Base-by-base conservation (phyloP, 768 basidiomycete genomes). In the Kwoniella sp. region DNA sequence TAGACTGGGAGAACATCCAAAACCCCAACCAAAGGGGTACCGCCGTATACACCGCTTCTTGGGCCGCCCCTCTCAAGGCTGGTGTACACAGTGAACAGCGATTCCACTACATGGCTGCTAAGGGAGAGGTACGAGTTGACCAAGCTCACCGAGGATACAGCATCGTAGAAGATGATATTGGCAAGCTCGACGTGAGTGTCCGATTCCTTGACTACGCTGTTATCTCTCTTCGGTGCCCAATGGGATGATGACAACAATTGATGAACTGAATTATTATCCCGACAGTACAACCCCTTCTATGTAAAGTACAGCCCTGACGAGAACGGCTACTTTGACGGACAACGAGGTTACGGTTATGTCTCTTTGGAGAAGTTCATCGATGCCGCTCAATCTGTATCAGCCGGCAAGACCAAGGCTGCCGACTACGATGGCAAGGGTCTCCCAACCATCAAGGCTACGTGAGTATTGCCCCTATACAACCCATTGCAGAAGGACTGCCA, bases 271-370 rank as follows among this genome's bases (percentile, higher is more conserved):
- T 33, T 26, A 6, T 59, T 55, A 17, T 5, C 12, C 10, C 9
- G 15, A n/a, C 62, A 68, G 68, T 89, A 88, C 80, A 93, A 94
- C 80, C 91, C 92, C 22, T 80, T 79, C 76, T 80, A 80, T 82
- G 94, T 95, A 89, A 95, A 94, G 74, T 95, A 95, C 81, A 89
- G 91, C 40, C 90, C 91, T 4, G 91, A 90, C 57, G 90, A 90
- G 81, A 89, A 86, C 60, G 93, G 72, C 51, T 89, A 91, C 81
- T 95, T 96, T 76, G 93, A 95, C 74, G 93, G 93, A 27, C 93
- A 94, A 81, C 86, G 88, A 60, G 92, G 92, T 17, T 96, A 96
- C 79, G 93, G 65, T 87, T 82, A 95, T 78, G 83, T 94, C 72
- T 92, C 90, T 19, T 90, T 94, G 71, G 92, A 92, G 80, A 93